These are phyloP conservation scores for Suillus hirtellus DNA, from an alignment of 768 basidiomycete species.

Conservation along the genomic window DNA sequence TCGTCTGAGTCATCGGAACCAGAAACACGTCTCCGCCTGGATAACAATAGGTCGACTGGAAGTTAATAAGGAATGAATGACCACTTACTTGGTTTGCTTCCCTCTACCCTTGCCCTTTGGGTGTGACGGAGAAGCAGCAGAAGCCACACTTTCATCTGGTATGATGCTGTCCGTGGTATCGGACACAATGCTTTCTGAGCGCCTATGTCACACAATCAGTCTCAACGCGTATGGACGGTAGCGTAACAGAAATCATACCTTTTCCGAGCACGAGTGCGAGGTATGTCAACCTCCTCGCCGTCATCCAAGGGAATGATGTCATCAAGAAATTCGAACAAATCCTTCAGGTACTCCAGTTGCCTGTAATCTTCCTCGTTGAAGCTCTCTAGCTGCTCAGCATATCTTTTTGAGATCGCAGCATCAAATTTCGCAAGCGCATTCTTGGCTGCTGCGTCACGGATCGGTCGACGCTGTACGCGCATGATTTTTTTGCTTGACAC, in stretches of 20 bases:
- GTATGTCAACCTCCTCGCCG: conserved; percentile 46
- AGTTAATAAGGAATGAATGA: not conserved
- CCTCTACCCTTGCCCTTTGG: conserved; percentile 32
- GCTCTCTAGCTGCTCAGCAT: conserved; percentile 64
- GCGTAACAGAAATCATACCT: conserved; percentile 39
- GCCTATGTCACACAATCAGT: conserved; percentile 34
- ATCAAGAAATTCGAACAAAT: conserved; percentile 71
- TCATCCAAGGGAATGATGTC: conserved; percentile 70
- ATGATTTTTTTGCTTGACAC: not conserved
- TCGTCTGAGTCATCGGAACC: conserved; percentile 49
- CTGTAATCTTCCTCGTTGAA: conserved; percentile 74
- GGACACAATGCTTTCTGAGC: conserved; percentile 61
- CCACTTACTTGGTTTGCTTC: conserved; percentile 42
- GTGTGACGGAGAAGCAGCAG: conserved; percentile 28
- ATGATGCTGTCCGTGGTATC: conserved; percentile 41
- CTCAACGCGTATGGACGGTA: not conserved
- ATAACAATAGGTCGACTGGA: conserved; percentile 2
- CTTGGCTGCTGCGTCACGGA: conserved; percentile 56
- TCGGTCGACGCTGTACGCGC: conserved; percentile 51
- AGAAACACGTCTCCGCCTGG: conserved; percentile 58
- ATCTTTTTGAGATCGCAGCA: conserved; percentile 63
- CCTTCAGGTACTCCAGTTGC: conserved; percentile 59
- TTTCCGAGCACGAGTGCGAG: conserved; percentile 44
- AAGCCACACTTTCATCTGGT: conserved; percentile 35
- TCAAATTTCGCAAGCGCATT: conserved; percentile 79